Evolutionary conservation across 2,329 filamentous ascomycete genomes (phyloP).

Genomic region (Penicillium decumbens): DNA sequence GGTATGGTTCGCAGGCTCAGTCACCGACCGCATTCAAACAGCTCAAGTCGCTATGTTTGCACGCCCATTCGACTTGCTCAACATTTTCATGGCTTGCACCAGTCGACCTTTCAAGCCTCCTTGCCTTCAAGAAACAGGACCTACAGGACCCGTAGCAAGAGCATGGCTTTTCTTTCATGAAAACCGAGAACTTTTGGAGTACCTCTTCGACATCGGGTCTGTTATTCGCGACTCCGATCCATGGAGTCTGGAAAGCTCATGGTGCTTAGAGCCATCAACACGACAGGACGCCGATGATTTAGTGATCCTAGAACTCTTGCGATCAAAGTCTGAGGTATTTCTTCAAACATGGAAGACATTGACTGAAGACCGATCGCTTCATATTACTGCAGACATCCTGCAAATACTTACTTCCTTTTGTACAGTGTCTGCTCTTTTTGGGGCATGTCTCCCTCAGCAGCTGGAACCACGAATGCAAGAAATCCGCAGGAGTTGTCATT

Average conservation of each 20-base stretch:
- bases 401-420: constrained; percentile 49
- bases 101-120: constrained; percentile 45
- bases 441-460: constrained; percentile 34
- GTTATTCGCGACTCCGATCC: constrained; percentile 19
- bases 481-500: constrained; percentile 26
- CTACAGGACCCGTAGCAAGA: constrained; percentile 29
- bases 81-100: constrained; percentile 65
- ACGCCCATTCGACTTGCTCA: constrained; percentile 61
- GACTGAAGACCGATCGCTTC: constrained; percentile 40
- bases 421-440: constrained; percentile 39
- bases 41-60: constrained; percentile 60
- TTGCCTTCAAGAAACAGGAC: constrained; percentile 21
- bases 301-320: constrained; percentile 45
- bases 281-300: constrained; percentile 34
- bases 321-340: constrained; percentile 45
- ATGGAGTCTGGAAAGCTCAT: constrained; percentile 22
- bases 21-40: constrained; percentile 62
- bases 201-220: constrained; percentile 45
- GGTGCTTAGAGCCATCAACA: constrained; percentile 22
- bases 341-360: constrained; percentile 44
- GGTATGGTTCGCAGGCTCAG: constrained; percentile 43
- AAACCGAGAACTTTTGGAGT: constrained; percentile 44
- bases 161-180: constrained; percentile 41
- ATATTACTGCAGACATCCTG: constrained; percentile 49
- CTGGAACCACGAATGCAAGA: constrained; percentile 28